Conservation (phyloP, 2,329 filamentous ascomycete species). For the Ophiostoma angusticollis region DNA sequence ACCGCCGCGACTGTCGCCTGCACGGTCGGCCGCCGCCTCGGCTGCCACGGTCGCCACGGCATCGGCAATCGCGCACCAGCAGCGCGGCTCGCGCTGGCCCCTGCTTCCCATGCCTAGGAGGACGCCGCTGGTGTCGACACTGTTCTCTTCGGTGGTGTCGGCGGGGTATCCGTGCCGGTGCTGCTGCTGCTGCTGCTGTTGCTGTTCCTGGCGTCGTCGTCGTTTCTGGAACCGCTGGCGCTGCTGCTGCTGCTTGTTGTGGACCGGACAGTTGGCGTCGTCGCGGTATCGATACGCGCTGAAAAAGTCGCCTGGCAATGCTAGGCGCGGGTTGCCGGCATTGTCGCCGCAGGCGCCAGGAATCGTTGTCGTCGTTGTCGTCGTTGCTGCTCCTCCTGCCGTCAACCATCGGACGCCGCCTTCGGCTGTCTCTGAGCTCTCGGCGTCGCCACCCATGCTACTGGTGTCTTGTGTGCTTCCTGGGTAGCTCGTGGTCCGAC, state of each 20-base stretch:
- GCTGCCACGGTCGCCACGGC: slow-evolving; percentile 12
- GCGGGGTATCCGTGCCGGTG: not conserved
- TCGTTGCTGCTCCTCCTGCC: not conserved
- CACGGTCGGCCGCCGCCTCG: too few species aligned
- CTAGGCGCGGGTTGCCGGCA: slow-evolving; percentile 16
- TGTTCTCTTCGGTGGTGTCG: too few species aligned
- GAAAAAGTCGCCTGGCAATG: slow-evolving; percentile 39
- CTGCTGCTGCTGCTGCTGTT: not conserved
- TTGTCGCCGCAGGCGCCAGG: slow-evolving; percentile 12
- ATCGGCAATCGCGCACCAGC: slow-evolving; percentile 22
- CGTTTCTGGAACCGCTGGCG: not conserved
- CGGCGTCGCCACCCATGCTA: too few species aligned
- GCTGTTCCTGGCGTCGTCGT: not conserved
- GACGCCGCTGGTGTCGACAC: too few species aligned
- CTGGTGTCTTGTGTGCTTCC: too few species aligned
- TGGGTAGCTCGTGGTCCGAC: too few species aligned
- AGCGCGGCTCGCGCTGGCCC: slow-evolving; percentile 13
- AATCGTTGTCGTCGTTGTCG: slow-evolving; percentile 2
- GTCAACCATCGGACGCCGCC: too few species aligned
- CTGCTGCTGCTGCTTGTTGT: slow-evolving; percentile 9
- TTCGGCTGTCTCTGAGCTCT: too few species aligned
- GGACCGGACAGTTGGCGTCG: slow-evolving; percentile 15
- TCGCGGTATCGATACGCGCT: slow-evolving; percentile 18
- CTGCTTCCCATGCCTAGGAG: too few species aligned
- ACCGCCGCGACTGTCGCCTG: too few species aligned